Percentiles rank a stretch among this genome's conserved stretches.
phyloP scores from a whole-genome alignment of 2,329 filamentous ascomycete species.

The Fusarium metavorans region DNA sequence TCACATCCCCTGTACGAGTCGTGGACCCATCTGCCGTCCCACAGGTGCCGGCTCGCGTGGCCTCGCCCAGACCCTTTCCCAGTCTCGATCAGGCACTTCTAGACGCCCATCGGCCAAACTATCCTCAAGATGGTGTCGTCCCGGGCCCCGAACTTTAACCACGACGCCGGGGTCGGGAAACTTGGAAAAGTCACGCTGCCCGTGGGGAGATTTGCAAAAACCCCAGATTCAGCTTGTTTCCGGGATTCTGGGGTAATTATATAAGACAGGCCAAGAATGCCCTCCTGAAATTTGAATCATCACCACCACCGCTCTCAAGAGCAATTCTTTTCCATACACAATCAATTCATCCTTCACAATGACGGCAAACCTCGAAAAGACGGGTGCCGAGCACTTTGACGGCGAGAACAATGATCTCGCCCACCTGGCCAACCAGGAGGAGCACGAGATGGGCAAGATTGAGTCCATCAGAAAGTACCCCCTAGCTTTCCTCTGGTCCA shows the following conservation, averaged over 20 bases:
- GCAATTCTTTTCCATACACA: background rate
- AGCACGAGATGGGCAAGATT: slow-evolving; percentile 40
- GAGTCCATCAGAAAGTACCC: slow-evolving; percentile 44
- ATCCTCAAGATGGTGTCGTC: background rate
- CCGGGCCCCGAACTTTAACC: slow-evolving; percentile 5
- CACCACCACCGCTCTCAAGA: background rate
- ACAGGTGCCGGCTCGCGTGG: slow-evolving; percentile 14
- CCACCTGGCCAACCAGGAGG: slow-evolving; percentile 43
- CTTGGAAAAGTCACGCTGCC: background rate
- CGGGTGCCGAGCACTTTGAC: slow-evolving; percentile 28
- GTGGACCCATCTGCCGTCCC: slow-evolving; percentile 13
- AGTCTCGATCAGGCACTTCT: slow-evolving; percentile 33
- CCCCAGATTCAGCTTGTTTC: slow-evolving; percentile 24
- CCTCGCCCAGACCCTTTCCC: background rate
- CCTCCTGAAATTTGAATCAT: background rate
- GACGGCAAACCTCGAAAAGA: slow-evolving; percentile 23
- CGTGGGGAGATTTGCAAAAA: slow-evolving; percentile 4
- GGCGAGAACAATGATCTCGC: slow-evolving; percentile 27
- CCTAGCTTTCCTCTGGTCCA: slow-evolving; percentile 48
- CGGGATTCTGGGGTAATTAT: slow-evolving; percentile 26
- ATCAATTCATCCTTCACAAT: background rate
- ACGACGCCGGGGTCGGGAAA: background rate
- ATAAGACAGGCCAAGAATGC: slow-evolving; percentile 21
- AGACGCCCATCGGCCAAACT: slow-evolving; percentile 18
- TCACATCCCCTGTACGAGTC: slow-evolving; percentile 11